Conservation (phyloP, 1,284 basidiomycete species). For the Pascua guehoae region DNA sequence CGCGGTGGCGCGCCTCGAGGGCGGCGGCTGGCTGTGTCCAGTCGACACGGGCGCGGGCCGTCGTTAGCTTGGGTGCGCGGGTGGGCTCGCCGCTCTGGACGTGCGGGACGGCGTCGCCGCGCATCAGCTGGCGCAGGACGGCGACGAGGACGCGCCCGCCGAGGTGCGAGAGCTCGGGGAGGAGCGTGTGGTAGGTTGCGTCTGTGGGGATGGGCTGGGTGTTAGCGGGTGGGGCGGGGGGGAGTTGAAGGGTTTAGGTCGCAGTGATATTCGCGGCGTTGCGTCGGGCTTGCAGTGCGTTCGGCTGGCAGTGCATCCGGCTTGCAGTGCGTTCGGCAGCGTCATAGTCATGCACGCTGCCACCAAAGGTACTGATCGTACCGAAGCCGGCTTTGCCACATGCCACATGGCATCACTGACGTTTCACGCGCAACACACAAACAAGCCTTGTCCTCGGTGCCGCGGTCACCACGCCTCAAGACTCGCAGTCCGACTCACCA, state of each 20-base stretch:
- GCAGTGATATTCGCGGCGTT: neutral
- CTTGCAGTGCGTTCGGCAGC: too few species aligned
- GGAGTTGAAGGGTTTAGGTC: neutral
- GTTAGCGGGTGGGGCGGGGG: neutral
- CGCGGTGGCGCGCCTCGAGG: conserved; percentile 62
- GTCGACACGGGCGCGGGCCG: conserved; percentile 57
- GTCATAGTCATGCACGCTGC: neutral
- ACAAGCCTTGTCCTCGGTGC: neutral
- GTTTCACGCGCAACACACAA: neutral
- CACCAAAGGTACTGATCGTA: too few species aligned
- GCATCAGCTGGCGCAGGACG: conserved; percentile 62
- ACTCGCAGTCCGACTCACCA: conserved; percentile 35
- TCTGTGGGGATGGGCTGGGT: conserved; percentile 54
- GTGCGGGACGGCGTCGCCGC: conserved; percentile 53
- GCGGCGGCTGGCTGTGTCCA: conserved; percentile 60
- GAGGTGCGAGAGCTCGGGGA: conserved; percentile 60
- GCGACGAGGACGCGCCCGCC: conserved; percentile 70
- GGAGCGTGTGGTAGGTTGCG: conserved; percentile 58
- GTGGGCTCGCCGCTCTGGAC: conserved; percentile 54
- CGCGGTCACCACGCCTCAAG: neutral
- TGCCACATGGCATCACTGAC: neutral
- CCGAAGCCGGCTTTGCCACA: neutral
- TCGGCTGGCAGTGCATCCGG: neutral
- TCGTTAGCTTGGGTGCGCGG: conserved; percentile 62
- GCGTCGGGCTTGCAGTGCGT: neutral